Base-by-base conservation (phyloP, 371 early-diverging fungal species). In the Apophysomyces variabilis region DNA sequence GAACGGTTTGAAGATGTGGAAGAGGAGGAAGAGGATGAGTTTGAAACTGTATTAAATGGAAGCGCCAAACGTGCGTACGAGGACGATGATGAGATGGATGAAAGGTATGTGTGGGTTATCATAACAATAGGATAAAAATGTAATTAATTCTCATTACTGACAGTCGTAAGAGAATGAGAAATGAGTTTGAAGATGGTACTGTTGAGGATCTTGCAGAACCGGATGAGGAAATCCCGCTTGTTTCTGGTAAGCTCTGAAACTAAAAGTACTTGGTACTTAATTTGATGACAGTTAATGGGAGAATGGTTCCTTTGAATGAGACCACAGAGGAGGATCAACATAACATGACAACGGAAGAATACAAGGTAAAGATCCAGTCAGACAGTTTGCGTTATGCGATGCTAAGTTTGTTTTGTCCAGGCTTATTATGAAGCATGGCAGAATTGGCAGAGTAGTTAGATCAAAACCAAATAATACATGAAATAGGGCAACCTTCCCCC, bases 321-420 rank as follows among this genome's bases (percentile, higher is more conserved):
- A 76, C 85, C 5, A 80, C 79, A 32, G 85, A 85, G 64, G 87
- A 87, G 45, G 84, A 85, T 62, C 85, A 85, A 58, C 64, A 71
- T 11, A 76, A 79, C 39, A 87, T 87, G 87, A 79, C 87, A 1
- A 82, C 85, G 3, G 87, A 85, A 58, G 87, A 87, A 70, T 87
- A 87, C 44, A 75, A 83, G 76, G 81, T 74, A 76, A 46, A 12
- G 26, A 26, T 7, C 38, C 37, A 18, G 18, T 21, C 14, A 11
- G 58, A 13, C 43, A n/a, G 21, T 16, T 35, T 43, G 7, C 14
- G 1, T n/a, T 58, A 32, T 66, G 21, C 47, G 47, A 38, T 36
- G 36, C 11, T 58, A 35, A 50, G 21, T 21, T 14, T 60, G 9
- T 57, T 64, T 41, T 21, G 54, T 61, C 14, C 64, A 79, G 78